phyloP scores from a whole-genome alignment of 2,329 filamentous ascomycete species.

The Calonectria pseudoturangicola region DNA sequence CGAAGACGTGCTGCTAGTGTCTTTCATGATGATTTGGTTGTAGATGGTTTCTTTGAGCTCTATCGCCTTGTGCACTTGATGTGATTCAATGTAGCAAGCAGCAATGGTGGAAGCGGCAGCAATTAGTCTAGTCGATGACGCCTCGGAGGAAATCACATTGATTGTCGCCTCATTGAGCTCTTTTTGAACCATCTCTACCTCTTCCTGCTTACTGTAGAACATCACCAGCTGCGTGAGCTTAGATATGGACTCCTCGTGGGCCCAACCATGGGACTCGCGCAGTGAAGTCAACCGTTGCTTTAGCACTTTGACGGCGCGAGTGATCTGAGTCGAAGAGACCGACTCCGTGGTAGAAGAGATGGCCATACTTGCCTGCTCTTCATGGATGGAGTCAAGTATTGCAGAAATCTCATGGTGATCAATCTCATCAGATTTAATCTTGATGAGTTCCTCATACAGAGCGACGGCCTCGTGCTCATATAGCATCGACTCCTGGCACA shows the following conservation, averaged over 20 bases:
- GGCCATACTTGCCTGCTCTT: constrained; percentile 14
- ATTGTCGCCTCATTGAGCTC: constrained; percentile 13
- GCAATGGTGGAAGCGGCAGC: background rate
- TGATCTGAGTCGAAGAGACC: background rate
- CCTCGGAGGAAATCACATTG: constrained; percentile 12
- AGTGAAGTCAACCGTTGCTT: constrained; percentile 9
- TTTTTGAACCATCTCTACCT: constrained; percentile 13
- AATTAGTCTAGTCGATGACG: background rate
- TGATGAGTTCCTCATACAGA: constrained; percentile 18
- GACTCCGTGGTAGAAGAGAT: background rate
- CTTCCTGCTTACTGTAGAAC: constrained; percentile 20
- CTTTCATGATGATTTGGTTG: constrained; percentile 12
- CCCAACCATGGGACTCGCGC: constrained; percentile 5
- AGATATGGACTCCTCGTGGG: constrained; percentile 20
- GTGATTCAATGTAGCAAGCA: constrained; percentile 10
- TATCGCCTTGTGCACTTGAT: constrained; percentile 13
- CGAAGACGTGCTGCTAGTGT: background rate
- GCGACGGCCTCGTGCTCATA: constrained; percentile 11
- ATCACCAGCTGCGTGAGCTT: constrained; percentile 8
- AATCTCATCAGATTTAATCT: constrained; percentile 13
- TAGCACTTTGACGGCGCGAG: background rate
- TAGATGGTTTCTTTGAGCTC: constrained; percentile 15
- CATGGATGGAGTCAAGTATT: constrained; percentile 3
- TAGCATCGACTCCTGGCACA: constrained; percentile 17
- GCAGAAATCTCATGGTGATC: constrained; percentile 17